These are phyloP conservation scores for Phialophora tarda DNA, from an alignment of 2,329 filamentous ascomycete species.

Conservation along the genomic window DNA sequence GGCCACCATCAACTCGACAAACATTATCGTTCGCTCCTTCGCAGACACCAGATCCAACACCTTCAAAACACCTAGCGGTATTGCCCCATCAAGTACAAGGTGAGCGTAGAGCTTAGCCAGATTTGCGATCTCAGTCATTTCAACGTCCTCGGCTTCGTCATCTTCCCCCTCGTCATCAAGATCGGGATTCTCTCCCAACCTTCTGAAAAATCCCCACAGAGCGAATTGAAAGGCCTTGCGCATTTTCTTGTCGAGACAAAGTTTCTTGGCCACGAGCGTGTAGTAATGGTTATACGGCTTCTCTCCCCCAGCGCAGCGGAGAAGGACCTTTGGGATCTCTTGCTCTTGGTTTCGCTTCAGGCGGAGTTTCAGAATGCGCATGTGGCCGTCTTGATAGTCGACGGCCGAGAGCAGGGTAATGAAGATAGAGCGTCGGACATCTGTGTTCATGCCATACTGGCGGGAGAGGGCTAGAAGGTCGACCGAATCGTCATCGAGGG, in stretches of 20 bases:
- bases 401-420: slow-evolving; percentile 83
- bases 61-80: slow-evolving; percentile 64
- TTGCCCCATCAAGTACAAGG: slow-evolving; percentile 64
- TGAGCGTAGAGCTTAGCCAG: slow-evolving; percentile 69
- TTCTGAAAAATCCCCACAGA: slow-evolving; percentile 83
- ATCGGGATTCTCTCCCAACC: slow-evolving; percentile 80
- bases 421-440: slow-evolving; percentile 88
- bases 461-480: slow-evolving; percentile 77
- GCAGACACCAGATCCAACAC: slow-evolving; percentile 77
- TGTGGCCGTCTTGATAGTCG: slow-evolving; percentile 82
- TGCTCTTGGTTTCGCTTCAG: slow-evolving; percentile 84
- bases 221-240: slow-evolving; percentile 86
- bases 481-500: slow-evolving; percentile 50
- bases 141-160: slow-evolving; percentile 52
- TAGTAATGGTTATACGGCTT: slow-evolving; percentile 91
- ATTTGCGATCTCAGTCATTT: slow-evolving; percentile 67
- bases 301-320: slow-evolving; percentile 86
- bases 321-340: slow-evolving; percentile 84
- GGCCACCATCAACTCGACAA: slow-evolving; percentile 81
- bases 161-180: slow-evolving; percentile 67
- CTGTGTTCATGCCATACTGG: slow-evolving; percentile 84
- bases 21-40: slow-evolving; percentile 74
- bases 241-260: slow-evolving; percentile 76
- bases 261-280: slow-evolving; percentile 76
- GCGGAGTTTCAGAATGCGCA: slow-evolving; percentile 77